Base-by-base conservation (phyloP, 2,329 filamentous ascomycete species). In the Paraphaeosphaeria minitans region DNA sequence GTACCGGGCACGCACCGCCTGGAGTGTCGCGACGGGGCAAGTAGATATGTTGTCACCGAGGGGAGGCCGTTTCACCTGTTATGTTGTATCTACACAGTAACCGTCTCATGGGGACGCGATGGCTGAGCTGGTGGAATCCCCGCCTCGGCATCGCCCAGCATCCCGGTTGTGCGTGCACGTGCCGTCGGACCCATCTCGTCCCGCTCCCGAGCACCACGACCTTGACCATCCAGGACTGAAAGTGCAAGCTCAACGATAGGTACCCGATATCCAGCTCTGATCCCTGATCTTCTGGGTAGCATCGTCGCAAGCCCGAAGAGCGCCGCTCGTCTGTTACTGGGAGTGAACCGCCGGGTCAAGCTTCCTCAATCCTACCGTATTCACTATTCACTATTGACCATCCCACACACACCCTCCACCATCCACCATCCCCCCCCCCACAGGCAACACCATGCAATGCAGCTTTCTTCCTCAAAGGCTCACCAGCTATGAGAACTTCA, bases 381-480 rank as follows among this genome's bases (percentile, higher is more conserved):
- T 27, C 24, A 27, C 24, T 27, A 27, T 3, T 27, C 24, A 27
- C 24, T 6, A 27, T 27, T 27, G n/a, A n/a, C n/a, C n/a, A n/a
- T n/a, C n/a, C n/a, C n/a, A n/a, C n/a, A n/a, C n/a, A n/a, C n/a
- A n/a, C n/a, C n/a, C n/a, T n/a, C n/a, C 33, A 37, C 33, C 14
- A 13, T 12, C 9, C 10, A 16, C 33, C 33, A 12, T 37, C n/a
- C n/a, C n/a, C n/a, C n/a, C n/a, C n/a, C n/a, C n/a, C n/a, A n/a
- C n/a, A n/a, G n/a, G 13, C 35, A 37, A 42, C 19, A 21, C 10
- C 9, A 7, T 42, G n/a, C 29, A 31, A 8, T 31, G 29, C 29
- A 12, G 10, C 8, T 43, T 22, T 51, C 53, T 55, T 55, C 53
- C 43, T 55, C 43, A 41, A 48, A 45, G 31, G 16, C 53, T 4